A percentile compares a stretch with the other conserved stretches of the same genome.
These are phyloP conservation scores for Phragmites australis DNA, from an alignment of 176 grass and related monocot species.

Conservation along the genomic window DNA sequence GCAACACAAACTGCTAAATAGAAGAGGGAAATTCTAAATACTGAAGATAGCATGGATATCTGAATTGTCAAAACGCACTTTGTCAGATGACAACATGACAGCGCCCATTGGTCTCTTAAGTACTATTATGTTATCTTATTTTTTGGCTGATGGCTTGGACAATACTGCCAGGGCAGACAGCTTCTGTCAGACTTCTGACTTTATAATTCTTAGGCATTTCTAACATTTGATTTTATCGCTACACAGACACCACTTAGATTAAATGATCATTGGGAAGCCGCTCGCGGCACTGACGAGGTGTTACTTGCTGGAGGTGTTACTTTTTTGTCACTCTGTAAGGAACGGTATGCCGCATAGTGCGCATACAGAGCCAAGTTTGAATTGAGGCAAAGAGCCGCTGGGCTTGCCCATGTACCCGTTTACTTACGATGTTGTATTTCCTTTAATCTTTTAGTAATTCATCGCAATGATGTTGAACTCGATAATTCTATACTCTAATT, in stretches of 20 bases:
- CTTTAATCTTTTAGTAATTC: conserved; percentile 42
- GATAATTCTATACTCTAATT: conserved; percentile 41
- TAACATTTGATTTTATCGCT: conserved; percentile 41
- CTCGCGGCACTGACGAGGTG: conserved; percentile 24
- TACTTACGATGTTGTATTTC: conserved; percentile 60
- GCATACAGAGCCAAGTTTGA: too few relatives aligned
- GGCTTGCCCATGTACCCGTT: background rate
- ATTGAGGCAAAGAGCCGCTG: too few relatives aligned
- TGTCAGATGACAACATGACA: conserved; percentile 15
- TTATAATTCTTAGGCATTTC: conserved; percentile 50
- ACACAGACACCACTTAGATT: conserved; percentile 44
- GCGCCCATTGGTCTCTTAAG: conserved; percentile 38
- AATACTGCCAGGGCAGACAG: conserved; percentile 53
- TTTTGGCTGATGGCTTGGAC: conserved; percentile 63
- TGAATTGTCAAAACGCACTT: conserved; percentile 19
- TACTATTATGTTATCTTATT: conserved; percentile 46
- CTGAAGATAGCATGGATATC: conserved; percentile 43
- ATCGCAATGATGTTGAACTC: conserved; percentile 39
- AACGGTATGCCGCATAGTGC: conserved; percentile 17
- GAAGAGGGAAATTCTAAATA: conserved; percentile 28
- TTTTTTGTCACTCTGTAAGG: conserved; percentile 45
- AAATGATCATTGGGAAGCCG: conserved; percentile 38
- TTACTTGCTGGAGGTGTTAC: conserved; percentile 30
- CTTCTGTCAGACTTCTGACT: conserved; percentile 40
- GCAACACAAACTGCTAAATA: conserved; percentile 28